Conservation (phyloP, 2,329 filamentous ascomycete genomes). For the Plenodomus lindquistii region DNA sequence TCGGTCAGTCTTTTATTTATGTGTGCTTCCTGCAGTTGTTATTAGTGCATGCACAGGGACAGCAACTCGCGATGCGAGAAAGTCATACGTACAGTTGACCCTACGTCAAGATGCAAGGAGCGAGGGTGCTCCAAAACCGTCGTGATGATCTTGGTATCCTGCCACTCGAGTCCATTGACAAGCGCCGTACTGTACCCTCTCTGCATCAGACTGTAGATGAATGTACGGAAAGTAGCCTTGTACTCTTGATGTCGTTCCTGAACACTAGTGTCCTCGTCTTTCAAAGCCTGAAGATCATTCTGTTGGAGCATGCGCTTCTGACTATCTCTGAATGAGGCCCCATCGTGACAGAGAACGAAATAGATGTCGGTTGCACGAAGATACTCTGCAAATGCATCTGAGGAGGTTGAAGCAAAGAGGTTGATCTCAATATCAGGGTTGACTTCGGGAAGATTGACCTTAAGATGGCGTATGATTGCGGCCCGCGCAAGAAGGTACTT, state of each 20-base stretch:
- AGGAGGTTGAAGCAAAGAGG: slow-evolving; percentile 54
- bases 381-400: slow-evolving; percentile 59
- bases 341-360: slow-evolving; percentile 72
- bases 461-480: slow-evolving; percentile 67
- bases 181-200: slow-evolving; percentile 65
- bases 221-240: slow-evolving; percentile 45
- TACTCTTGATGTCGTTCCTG: slow-evolving; percentile 26
- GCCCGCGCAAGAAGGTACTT: slow-evolving; percentile 67
- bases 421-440: slow-evolving; percentile 51
- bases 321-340: slow-evolving; percentile 43
- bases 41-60: background rate
- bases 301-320: slow-evolving; percentile 21
- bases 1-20: slow-evolving; percentile 9
- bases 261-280: slow-evolving; percentile 21
- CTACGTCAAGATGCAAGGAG: slow-evolving; percentile 19
- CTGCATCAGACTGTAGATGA: slow-evolving; percentile 60
- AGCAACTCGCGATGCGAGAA: background rate
- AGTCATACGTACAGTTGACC: slow-evolving; percentile 18
- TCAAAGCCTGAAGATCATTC: slow-evolving; percentile 21
- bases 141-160: slow-evolving; percentile 62
- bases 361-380: slow-evolving; percentile 60
- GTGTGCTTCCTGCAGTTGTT: slow-evolving; percentile 5
- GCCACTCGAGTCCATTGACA: slow-evolving; percentile 65
- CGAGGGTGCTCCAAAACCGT: slow-evolving; percentile 25
- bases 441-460: slow-evolving; percentile 46